These are phyloP conservation scores for Xylariaceae sp. DNA, from an alignment of 2,329 filamentous ascomycete species.

Conservation along the genomic window DNA sequence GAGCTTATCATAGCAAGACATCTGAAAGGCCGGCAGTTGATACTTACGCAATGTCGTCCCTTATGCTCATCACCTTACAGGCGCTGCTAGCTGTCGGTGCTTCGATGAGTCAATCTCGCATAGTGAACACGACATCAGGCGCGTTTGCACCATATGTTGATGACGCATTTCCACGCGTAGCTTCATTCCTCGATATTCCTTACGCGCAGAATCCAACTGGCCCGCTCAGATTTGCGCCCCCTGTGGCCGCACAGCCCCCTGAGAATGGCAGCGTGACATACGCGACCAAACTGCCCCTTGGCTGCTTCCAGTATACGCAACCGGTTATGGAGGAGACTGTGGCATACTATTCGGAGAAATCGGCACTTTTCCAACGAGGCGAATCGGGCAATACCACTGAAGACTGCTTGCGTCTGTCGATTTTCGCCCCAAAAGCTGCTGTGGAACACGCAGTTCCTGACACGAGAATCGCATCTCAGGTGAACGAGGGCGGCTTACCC, in stretches of 20 bases:
- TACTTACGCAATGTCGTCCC: background rate
- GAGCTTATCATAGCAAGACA: no score
- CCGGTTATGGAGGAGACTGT: background rate
- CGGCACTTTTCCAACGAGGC: slow-evolving; percentile 6
- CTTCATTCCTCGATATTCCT: slow-evolving; percentile 18
- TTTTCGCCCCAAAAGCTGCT: slow-evolving; percentile 15
- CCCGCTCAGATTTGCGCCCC: slow-evolving; percentile 16
- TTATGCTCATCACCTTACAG: background rate
- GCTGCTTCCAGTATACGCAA: slow-evolving; percentile 10
- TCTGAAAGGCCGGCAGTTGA: background rate
- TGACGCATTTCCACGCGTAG: slow-evolving; percentile 8
- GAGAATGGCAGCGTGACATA: background rate
- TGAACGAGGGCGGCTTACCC: slow-evolving; percentile 5
- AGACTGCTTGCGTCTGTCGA: slow-evolving; percentile 18
- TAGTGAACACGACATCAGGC: slow-evolving; percentile 13
- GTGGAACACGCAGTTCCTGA: background rate
- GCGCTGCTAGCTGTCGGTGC: background rate
- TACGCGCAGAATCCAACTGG: slow-evolving; percentile 20
- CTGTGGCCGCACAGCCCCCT: slow-evolving; percentile 2
- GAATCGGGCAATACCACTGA: slow-evolving; percentile 12
- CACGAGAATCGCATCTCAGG: background rate
- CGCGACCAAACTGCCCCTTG: slow-evolving; percentile 5
- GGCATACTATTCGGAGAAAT: background rate
- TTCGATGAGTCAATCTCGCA: background rate
- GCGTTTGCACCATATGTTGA: slow-evolving; percentile 1